Conservation (phyloP, 371 early-diverging fungal species). For the Saksenaea vasiformis region DNA sequence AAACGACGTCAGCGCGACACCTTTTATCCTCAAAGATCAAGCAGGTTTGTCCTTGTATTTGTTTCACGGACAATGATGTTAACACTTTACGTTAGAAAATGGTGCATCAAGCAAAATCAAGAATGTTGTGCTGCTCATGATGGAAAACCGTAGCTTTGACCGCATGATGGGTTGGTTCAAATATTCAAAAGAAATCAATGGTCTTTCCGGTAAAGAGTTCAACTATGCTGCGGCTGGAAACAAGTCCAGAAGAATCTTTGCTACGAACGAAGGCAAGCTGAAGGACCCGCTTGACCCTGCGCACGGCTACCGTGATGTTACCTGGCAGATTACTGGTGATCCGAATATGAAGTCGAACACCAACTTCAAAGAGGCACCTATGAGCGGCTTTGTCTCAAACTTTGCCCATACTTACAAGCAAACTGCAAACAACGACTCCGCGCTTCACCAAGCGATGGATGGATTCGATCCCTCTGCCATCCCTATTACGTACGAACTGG, state of each 20-base stretch:
- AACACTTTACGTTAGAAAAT: slow-evolving; percentile 9
- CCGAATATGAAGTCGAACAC: slow-evolving; percentile 9
- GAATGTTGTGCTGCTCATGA: slow-evolving; percentile 34
- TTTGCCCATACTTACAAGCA: slow-evolving; percentile 15
- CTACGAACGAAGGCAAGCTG: slow-evolving; percentile 20
- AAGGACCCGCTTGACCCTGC: slow-evolving; percentile 30
- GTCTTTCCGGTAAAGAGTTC: slow-evolving; percentile 21
- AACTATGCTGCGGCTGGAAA: slow-evolving; percentile 23
- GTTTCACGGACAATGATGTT: neutral
- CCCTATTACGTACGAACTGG: slow-evolving; percentile 33
- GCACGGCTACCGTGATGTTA: slow-evolving; percentile 19
- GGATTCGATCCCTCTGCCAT: slow-evolving; percentile 23
- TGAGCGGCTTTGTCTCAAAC: slow-evolving; percentile 31
- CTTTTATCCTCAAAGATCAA: slow-evolving; percentile 11
- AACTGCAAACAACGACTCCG: slow-evolving; percentile 15
- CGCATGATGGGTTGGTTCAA: slow-evolving; percentile 35
- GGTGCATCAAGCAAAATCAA: slow-evolving; percentile 32
- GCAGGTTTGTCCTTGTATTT: neutral
- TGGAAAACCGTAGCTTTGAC: slow-evolving; percentile 46
- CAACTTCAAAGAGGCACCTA: slow-evolving; percentile 14
- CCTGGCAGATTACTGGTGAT: slow-evolving; percentile 25
- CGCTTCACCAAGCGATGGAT: slow-evolving; percentile 29
- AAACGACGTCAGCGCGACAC: slow-evolving; percentile 13
- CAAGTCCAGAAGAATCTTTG: slow-evolving; percentile 20
- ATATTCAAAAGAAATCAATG: slow-evolving; percentile 24